Evolutionary conservation across 1,139 yeast species (phyloP).

Genomic region (Blastobotrys niveus): DNA sequence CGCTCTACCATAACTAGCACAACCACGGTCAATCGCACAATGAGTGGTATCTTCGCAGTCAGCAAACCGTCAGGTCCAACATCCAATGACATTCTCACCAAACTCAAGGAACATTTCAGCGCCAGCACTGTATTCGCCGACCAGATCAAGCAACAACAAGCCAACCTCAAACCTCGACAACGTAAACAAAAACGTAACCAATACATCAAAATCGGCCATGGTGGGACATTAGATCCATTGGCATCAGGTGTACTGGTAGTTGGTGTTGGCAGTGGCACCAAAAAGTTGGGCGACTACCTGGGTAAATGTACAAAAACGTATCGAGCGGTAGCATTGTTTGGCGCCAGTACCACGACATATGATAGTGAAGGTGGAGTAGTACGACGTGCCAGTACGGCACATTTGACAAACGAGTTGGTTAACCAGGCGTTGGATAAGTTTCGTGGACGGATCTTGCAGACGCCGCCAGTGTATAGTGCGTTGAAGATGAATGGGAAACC

Average conservation of each 20-base stretch:
- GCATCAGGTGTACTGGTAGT: slow-evolving; percentile 91
- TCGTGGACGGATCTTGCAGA: slow-evolving; percentile 73
- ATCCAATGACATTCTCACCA: slow-evolving; percentile 65
- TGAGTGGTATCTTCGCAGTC: slow-evolving; percentile 79
- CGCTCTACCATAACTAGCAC: not conserved
- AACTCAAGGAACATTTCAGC: slow-evolving; percentile 58
- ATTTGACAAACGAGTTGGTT: slow-evolving; percentile 53
- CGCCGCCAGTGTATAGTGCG: slow-evolving; percentile 95
- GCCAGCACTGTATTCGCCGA: slow-evolving; percentile 52
- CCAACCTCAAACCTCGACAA: slow-evolving; percentile 44
- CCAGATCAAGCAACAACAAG: slow-evolving; percentile 44
- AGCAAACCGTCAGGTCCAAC: slow-evolving; percentile 85
- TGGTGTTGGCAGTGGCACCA: slow-evolving; percentile 89
- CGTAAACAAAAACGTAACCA: slow-evolving; percentile 45
- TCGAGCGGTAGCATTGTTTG: slow-evolving; percentile 78
- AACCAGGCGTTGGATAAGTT: slow-evolving; percentile 52
- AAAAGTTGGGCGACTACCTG: slow-evolving; percentile 62
- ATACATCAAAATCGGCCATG: slow-evolving; percentile 90
- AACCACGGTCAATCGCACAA: slow-evolving; percentile 1
- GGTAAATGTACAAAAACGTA: slow-evolving; percentile 64
- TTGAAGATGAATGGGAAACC: slow-evolving; percentile 93
- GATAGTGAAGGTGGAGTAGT: slow-evolving; percentile 85
- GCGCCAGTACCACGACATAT: slow-evolving; percentile 88
- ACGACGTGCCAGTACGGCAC: slow-evolving; percentile 50
- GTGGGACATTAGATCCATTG: slow-evolving; percentile 93